Evolutionary conservation across 768 basidiomycete species (phyloP).

Genomic region (Pleurotus cornucopiae): DNA sequence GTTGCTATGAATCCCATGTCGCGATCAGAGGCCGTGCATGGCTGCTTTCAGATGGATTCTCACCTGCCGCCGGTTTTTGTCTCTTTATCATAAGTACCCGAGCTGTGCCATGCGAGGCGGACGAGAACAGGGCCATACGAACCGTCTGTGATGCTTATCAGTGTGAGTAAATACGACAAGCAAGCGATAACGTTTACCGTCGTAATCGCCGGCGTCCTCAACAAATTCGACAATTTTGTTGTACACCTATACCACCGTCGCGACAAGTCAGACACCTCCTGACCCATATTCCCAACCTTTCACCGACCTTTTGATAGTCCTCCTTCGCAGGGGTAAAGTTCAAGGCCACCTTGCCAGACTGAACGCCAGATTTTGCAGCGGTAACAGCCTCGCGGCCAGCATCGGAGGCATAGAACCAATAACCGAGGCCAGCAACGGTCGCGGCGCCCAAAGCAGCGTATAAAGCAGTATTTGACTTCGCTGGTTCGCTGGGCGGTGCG

Average conservation of each 20-base stretch:
- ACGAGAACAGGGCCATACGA: constrained; percentile 85
- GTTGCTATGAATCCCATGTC: constrained; percentile 50
- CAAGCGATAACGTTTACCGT: constrained; percentile 50
- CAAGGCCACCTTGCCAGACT: constrained; percentile 57
- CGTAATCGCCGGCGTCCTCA: constrained; percentile 79
- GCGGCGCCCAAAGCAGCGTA: constrained; percentile 61
- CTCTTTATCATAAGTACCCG: constrained; percentile 87
- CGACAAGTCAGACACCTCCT: neutral
- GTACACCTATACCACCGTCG: constrained; percentile 61
- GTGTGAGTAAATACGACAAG: constrained; percentile 4
- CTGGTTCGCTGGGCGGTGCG: constrained; percentile 37
- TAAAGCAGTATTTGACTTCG: constrained; percentile 54
- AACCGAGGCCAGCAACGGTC: constrained; percentile 57
- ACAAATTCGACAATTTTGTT: constrained; percentile 77
- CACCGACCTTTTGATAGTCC: constrained; percentile 82
- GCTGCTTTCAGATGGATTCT: constrained; percentile 9
- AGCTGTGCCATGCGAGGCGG: constrained; percentile 92
- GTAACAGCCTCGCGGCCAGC: constrained; percentile 47
- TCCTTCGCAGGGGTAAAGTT: constrained; percentile 75
- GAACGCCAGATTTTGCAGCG: constrained; percentile 56
- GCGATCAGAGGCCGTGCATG: too few species aligned
- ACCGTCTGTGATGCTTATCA: constrained; percentile 52
- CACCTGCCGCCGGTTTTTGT: constrained; percentile 78
- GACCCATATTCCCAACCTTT: neutral
- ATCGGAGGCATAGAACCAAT: constrained; percentile 49